Conservation (phyloP, 257 asterid species). For the Nicotiana tomentosiformis region DNA sequence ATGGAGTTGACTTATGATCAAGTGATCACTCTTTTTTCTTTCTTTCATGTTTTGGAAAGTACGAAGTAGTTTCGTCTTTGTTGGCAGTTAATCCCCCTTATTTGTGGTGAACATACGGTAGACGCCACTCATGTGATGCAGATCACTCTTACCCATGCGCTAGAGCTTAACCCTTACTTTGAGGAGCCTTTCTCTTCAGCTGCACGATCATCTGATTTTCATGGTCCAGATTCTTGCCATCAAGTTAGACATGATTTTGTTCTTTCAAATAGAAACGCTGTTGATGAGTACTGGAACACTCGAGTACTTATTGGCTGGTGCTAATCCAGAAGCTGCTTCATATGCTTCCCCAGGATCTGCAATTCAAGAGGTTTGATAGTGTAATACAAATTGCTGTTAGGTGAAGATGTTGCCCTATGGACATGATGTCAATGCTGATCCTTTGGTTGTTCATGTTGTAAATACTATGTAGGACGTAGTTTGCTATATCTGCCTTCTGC, state of each 20-base stretch:
- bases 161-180: slow-evolving; percentile 83
- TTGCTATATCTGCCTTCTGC: not conserved
- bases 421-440: not conserved
- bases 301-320: slow-evolving; percentile 79
- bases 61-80: slow-evolving; percentile 21
- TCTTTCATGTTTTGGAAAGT: slow-evolving; percentile 1
- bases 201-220: slow-evolving; percentile 37
- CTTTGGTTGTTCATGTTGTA: not conserved
- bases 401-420: not conserved
- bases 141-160: slow-evolving; percentile 61
- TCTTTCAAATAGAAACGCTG: slow-evolving; percentile 67
- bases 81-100: slow-evolving; percentile 78
- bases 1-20: not conserved
- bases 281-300: slow-evolving; percentile 85
- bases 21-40: not conserved
- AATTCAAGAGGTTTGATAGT: slow-evolving; percentile 61
- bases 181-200: slow-evolving; percentile 70
- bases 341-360: slow-evolving; percentile 92
- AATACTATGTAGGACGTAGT: not conserved
- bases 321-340: slow-evolving; percentile 67
- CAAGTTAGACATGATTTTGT: slow-evolving; percentile 84
- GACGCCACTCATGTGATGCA: slow-evolving; percentile 24
- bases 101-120: slow-evolving; percentile 44
- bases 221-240: slow-evolving; percentile 72
- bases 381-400: not conserved